Conservation (phyloP, 2,329 filamentous ascomycete species). For the Diplodia seriata region DNA sequence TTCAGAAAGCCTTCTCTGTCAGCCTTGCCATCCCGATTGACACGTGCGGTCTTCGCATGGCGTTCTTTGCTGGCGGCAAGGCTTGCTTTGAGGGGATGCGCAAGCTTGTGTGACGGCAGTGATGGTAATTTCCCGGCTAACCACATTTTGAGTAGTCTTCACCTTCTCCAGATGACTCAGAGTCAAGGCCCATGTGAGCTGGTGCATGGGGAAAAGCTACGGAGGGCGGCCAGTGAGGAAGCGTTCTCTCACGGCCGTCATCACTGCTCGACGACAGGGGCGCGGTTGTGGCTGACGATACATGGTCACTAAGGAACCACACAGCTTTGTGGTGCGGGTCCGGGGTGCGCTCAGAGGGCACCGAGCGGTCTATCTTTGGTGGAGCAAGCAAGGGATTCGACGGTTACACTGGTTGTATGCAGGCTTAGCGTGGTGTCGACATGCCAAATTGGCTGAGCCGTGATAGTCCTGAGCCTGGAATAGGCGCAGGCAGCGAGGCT, state of each 20-base stretch:
- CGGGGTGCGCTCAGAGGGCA: neutral
- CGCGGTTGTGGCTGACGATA: neutral
- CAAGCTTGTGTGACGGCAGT: neutral
- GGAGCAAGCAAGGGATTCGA: neutral
- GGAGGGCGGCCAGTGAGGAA: neutral
- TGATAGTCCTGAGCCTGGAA: neutral
- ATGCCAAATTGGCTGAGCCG: neutral
- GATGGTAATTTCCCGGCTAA: neutral
- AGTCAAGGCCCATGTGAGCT: neutral
- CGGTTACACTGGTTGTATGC: constrained; percentile 13
- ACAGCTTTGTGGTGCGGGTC: neutral
- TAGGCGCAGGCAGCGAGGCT: neutral
- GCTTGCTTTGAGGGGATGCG: neutral
- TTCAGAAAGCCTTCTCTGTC: neutral
- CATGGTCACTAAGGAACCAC: neutral
- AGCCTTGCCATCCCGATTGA: neutral
- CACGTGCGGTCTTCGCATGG: neutral
- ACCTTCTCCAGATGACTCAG: neutral
- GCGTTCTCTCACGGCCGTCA: neutral
- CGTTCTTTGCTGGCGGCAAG: neutral
- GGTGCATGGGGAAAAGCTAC: neutral
- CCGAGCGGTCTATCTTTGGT: neutral
- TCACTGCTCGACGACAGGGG: constrained; percentile 1
- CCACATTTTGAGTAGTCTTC: neutral
- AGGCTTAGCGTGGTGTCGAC: neutral